Conservation (phyloP, 1,284 basidiomycete species). For the Pterulicium gracile region DNA sequence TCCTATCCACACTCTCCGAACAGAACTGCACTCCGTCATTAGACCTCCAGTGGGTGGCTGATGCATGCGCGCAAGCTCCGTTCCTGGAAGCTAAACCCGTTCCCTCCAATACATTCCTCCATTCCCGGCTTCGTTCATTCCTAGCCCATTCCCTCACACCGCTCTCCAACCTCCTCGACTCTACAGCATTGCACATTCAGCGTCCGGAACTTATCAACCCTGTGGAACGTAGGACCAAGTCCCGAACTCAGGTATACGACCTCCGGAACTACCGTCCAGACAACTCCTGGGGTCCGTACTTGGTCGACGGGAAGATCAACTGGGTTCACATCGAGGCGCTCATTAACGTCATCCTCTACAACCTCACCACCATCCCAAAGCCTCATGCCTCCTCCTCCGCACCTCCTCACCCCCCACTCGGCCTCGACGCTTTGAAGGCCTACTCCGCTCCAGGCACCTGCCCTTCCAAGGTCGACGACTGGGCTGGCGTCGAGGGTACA, state of each 20-base stretch:
- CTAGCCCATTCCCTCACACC: constrained; percentile 28
- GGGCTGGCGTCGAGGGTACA: constrained; percentile 60
- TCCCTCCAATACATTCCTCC: constrained; percentile 18
- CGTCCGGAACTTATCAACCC: constrained; percentile 10
- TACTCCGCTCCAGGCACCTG: constrained; percentile 38
- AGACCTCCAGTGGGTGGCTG: constrained; percentile 26
- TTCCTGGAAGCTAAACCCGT: constrained; percentile 20
- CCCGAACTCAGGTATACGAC: constrained; percentile 50
- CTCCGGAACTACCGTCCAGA: constrained; percentile 41
- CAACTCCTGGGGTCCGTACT: constrained; percentile 49
- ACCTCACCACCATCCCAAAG: constrained; percentile 38
- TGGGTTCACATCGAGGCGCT: constrained; percentile 54
- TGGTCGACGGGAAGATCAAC: constrained; percentile 29
- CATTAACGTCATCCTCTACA: constrained; percentile 45
- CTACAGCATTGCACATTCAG: constrained; percentile 13
- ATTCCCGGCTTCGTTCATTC: constrained; percentile 26
- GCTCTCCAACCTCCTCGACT: constrained; percentile 13
- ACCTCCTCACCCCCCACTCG: constrained; percentile 28
- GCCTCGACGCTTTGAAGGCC: constrained; percentile 36
- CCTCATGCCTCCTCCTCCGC: constrained; percentile 21
- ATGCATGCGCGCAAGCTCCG: constrained; percentile 22
- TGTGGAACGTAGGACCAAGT: constrained; percentile 27
- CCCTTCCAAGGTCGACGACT: constrained; percentile 29
- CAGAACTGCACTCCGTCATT: constrained; percentile 14
- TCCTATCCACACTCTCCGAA: constrained; percentile 18